phyloP scores from a whole-genome alignment of 257 asterid species.

The Solanum pinnatisectum region DNA sequence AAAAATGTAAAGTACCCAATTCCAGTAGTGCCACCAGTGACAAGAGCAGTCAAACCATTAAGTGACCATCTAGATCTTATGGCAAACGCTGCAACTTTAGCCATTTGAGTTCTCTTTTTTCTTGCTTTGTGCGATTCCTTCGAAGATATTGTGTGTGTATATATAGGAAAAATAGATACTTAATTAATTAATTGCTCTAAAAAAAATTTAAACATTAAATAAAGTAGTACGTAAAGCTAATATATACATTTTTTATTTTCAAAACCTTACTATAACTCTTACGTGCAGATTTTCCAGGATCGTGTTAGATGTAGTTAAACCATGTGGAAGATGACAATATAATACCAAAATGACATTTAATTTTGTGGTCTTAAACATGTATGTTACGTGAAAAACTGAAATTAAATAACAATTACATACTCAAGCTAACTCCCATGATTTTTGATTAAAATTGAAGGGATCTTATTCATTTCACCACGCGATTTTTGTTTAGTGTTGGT shows the following conservation, averaged over 20 bases:
- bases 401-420: neutral
- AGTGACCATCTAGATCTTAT: conserved; percentile 76
- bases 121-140: neutral
- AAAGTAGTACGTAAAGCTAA: neutral
- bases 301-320: neutral
- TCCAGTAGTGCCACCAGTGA: conserved; percentile 96
- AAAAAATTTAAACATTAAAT: too few relatives aligned
- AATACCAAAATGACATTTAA: too few relatives aligned
- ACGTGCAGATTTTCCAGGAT: too few relatives aligned
- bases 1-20: conserved; percentile 48
- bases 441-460: neutral
- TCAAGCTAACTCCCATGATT: too few relatives aligned
- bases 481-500: too few relatives aligned
- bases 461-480: too few relatives aligned
- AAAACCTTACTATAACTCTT: too few relatives aligned
- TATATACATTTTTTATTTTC: too few relatives aligned
- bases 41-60: conserved; percentile 67
- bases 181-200: neutral
- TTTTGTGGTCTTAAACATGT: too few relatives aligned
- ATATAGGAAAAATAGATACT: neutral
- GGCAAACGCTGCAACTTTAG: conserved; percentile 13
- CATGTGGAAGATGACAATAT: neutral
- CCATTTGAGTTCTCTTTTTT: conserved; percentile 21
- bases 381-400: too few relatives aligned
- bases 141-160: neutral